Conservation (phyloP, 495 filamentous ascomycete genomes). For the Tuber borchii region DNA sequence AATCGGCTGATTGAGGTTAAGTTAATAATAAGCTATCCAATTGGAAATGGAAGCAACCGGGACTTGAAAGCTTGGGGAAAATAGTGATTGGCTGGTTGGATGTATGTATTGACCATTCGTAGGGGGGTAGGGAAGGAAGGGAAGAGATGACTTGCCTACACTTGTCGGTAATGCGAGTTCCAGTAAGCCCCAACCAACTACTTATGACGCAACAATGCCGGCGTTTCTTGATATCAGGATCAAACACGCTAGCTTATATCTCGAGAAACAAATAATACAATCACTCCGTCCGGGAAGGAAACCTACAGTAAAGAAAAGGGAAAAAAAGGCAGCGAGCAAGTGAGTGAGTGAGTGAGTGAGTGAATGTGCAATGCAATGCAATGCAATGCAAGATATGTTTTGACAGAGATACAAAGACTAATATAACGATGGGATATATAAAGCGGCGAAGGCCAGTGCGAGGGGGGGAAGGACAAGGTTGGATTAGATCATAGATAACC, state of each 20-base stretch:
- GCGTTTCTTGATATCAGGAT: not conserved
- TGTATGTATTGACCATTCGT: not conserved
- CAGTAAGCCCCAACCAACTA: not conserved
- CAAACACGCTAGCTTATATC: not conserved
- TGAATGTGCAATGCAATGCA: not conserved
- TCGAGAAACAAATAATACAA: not conserved
- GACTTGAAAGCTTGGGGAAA: not conserved
- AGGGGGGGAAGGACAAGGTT: constrained; percentile 22
- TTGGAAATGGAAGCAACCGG: not conserved
- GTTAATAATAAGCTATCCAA: not conserved
- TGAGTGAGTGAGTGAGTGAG: not conserved
- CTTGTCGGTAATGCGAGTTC: not conserved
- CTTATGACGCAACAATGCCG: not conserved
- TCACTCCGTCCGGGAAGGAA: not conserved
- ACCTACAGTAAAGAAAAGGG: not conserved
- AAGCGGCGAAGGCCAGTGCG: constrained; percentile 15
- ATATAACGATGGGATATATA: not conserved
- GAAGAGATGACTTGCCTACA: not conserved
- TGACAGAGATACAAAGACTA: not conserved
- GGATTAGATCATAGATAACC: constrained; percentile 17
- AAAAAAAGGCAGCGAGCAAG: not conserved
- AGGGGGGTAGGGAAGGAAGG: not conserved
- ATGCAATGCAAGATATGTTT: constrained; percentile 2
- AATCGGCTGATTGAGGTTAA: not conserved
- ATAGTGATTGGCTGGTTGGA: not conserved